phyloP scores from a whole-genome alignment of 176 grass and related monocot species.

The Aegilops longissima region DNA sequence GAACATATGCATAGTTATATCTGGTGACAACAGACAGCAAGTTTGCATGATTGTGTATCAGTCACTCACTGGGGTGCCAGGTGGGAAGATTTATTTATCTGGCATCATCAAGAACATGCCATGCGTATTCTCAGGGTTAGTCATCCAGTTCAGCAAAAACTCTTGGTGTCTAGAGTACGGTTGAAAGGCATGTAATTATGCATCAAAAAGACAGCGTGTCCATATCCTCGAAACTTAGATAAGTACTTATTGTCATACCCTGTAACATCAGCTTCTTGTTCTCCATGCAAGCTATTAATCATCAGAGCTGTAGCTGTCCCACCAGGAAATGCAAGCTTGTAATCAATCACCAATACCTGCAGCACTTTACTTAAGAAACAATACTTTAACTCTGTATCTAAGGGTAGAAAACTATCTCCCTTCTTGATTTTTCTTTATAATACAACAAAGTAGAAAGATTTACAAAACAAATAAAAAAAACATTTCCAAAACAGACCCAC shows the following conservation, averaged over 20 bases:
- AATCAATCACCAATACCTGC: slow-evolving; percentile 56
- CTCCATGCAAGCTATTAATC: slow-evolving; percentile 48
- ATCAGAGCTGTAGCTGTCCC: slow-evolving; percentile 49
- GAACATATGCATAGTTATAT: background rate
- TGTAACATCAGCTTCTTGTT: slow-evolving; percentile 34
- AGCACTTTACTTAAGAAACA: slow-evolving; percentile 13
- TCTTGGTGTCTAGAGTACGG: background rate
- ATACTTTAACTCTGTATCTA: background rate
- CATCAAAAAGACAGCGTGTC: background rate
- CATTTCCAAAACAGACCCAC: background rate
- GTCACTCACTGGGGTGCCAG: background rate
- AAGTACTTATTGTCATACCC: slow-evolving; percentile 27
- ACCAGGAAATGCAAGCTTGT: slow-evolving; percentile 50
- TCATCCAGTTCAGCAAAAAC: background rate
- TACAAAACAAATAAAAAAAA: background rate
- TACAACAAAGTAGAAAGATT: background rate
- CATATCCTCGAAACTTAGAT: background rate
- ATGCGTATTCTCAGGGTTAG: background rate
- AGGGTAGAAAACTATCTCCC: background rate
- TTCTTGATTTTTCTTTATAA: background rate
- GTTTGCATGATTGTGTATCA: background rate
- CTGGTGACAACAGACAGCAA: background rate
- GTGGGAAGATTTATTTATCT: background rate
- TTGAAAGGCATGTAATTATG: background rate
- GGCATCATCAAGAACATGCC: background rate